phyloP scores from a whole-genome alignment of 2,329 filamentous ascomycete genomes.

The Fusarium dimerum region DNA sequence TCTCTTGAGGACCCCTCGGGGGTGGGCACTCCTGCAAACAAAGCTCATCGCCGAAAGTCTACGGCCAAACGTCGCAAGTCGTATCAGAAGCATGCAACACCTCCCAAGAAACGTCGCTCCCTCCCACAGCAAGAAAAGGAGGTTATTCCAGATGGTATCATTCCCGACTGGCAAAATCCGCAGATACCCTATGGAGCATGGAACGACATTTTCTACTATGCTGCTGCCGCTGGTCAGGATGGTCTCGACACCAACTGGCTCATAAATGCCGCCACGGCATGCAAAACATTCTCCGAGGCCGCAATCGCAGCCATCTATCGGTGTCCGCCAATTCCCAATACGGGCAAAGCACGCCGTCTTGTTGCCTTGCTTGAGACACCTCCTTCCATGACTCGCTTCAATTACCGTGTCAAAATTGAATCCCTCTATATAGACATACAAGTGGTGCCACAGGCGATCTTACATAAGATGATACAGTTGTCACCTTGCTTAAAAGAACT shows the following conservation, averaged over 20 bases:
- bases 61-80: slow-evolving; percentile 19
- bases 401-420: slow-evolving; percentile 72
- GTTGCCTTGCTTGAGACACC: slow-evolving; percentile 56
- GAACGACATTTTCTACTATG: slow-evolving; percentile 68
- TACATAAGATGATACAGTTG: slow-evolving; percentile 58
- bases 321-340: slow-evolving; percentile 61
- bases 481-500: slow-evolving; percentile 69
- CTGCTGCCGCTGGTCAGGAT: slow-evolving; percentile 52
- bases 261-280: slow-evolving; percentile 61
- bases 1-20: not conserved
- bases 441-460: slow-evolving; percentile 47
- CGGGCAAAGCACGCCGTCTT: slow-evolving; percentile 47
- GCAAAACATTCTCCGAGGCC: slow-evolving; percentile 68
- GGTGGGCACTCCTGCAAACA: not conserved
- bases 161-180: slow-evolving; percentile 57
- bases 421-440: slow-evolving; percentile 71
- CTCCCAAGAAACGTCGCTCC: slow-evolving; percentile 23
- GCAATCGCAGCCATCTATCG: slow-evolving; percentile 73
- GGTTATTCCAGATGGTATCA: slow-evolving; percentile 24
- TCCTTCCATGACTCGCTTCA: slow-evolving; percentile 50
- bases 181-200: slow-evolving; percentile 68
- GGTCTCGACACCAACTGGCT: slow-evolving; percentile 62
- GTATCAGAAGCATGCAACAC: slow-evolving; percentile 4
- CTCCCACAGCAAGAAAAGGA: slow-evolving; percentile 8
- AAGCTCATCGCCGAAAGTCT: slow-evolving; percentile 1